Evolutionary conservation across 148 eudicot genomes (phyloP).

Genomic region (Vaccinium myrtillus): DNA sequence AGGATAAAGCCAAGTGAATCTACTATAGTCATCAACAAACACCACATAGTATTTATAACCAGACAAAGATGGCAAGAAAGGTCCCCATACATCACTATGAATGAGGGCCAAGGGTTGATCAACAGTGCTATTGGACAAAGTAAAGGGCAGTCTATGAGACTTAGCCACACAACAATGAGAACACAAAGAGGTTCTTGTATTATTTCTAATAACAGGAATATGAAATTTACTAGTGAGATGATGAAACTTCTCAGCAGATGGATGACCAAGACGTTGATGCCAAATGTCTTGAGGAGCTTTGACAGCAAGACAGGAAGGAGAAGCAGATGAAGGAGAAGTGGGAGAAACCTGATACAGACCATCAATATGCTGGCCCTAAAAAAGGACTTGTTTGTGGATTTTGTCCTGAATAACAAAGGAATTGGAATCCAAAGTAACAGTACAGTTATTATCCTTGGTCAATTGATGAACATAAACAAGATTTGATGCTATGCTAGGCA

Average conservation of each 20-base stretch:
- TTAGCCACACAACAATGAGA: background rate
- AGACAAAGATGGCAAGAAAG: background rate
- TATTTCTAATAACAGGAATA: background rate
- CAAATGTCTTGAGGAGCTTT: background rate
- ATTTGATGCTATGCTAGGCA: background rate
- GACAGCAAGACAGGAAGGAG: too few species aligned
- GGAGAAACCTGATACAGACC: background rate
- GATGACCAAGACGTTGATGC: background rate
- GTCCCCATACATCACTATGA: background rate
- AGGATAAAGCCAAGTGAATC: background rate
- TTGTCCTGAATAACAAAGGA: background rate
- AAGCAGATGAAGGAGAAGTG: rapidly evolving
- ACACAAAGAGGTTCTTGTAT: background rate
- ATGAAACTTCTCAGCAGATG: background rate
- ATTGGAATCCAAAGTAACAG: background rate
- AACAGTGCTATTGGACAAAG: background rate
- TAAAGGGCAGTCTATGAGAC: background rate
- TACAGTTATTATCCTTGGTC: background rate
- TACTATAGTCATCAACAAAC: background rate
- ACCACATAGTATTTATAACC: background rate
- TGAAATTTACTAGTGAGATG: background rate
- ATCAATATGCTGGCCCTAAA: background rate
- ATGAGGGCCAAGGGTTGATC: background rate
- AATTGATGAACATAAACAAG: background rate
- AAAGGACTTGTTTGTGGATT: background rate